These are phyloP conservation scores for Yarrowia deformans DNA, from an alignment of 805 yeast species.

Conservation along the genomic window DNA sequence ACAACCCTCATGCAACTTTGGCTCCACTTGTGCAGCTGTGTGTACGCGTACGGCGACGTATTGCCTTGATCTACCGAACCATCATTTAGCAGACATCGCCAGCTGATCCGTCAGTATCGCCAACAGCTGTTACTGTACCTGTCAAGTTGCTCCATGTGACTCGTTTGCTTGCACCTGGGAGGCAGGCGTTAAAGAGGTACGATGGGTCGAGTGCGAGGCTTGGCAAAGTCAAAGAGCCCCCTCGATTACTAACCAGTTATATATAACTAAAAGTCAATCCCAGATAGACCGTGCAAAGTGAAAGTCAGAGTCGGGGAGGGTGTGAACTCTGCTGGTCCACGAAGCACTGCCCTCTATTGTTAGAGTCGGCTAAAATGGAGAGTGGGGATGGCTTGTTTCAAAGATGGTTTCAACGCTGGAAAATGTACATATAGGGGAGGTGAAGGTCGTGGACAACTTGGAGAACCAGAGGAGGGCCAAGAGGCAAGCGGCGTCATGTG, in stretches of 20 bases:
- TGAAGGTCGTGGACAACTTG: neutral
- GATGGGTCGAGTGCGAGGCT: conserved; percentile 20
- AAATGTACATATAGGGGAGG: neutral
- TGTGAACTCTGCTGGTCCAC: conserved; percentile 6
- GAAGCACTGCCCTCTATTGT: conserved; percentile 25
- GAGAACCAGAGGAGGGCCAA: too few species aligned
- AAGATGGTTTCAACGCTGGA: conserved; percentile 20
- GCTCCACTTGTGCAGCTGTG: conserved; percentile 24
- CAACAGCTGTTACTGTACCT: neutral
- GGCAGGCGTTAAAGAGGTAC: conserved; percentile 10
- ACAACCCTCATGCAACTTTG: conserved; percentile 22
- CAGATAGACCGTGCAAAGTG: neutral
- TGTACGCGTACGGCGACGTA: neutral
- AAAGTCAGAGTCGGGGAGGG: neutral
- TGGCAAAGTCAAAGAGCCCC: conserved; percentile 14
- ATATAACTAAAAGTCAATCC: neutral
- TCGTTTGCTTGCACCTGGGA: conserved; percentile 1
- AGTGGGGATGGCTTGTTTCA: conserved; percentile 13
- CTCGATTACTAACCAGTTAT: conserved; percentile 18
- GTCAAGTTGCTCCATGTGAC: neutral
- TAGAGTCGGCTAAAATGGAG: neutral
- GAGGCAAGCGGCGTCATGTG: neutral
- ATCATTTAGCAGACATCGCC: neutral
- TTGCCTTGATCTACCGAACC: too few species aligned
- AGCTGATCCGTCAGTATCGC: neutral